Evolutionary conservation across 2,329 filamentous ascomycete genomes (phyloP).

Genomic region (Phyllosticta citriasiana): DNA sequence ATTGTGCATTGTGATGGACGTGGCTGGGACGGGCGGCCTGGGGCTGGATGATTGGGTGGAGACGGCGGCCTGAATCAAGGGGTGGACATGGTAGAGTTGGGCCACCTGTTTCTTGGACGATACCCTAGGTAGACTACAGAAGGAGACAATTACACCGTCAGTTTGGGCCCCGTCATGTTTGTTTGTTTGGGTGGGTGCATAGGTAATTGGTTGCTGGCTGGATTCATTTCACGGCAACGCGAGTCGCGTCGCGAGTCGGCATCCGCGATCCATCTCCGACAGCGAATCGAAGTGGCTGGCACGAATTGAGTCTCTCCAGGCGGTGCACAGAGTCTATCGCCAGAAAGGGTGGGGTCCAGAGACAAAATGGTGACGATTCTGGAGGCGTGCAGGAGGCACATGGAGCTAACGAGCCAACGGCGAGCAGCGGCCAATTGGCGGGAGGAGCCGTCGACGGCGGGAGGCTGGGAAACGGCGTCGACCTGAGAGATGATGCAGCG

Average conservation of each 20-base stretch:
- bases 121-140: not conserved
- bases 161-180: not conserved
- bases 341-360: not conserved
- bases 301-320: not conserved
- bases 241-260: not conserved
- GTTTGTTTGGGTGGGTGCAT: not conserved
- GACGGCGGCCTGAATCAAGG: not conserved
- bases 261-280: not conserved
- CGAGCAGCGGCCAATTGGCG: constrained; percentile 5
- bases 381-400: constrained; percentile 3
- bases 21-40: not conserved
- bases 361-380: not conserved
- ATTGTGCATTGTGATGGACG: not conserved
- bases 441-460: no score
- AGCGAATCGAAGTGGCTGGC: not conserved
- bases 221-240: not conserved
- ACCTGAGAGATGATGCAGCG: constrained; percentile 61
- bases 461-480: constrained; percentile 1
- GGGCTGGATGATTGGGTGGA: not conserved
- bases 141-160: not conserved
- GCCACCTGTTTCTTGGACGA: not conserved
- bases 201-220: not conserved
- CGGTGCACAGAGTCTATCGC: not conserved
- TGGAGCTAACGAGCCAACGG: not conserved
- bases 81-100: not conserved